Evolutionary conservation across 2,329 filamentous ascomycete species (phyloP).

Genomic region (Cladosporium sp.): DNA sequence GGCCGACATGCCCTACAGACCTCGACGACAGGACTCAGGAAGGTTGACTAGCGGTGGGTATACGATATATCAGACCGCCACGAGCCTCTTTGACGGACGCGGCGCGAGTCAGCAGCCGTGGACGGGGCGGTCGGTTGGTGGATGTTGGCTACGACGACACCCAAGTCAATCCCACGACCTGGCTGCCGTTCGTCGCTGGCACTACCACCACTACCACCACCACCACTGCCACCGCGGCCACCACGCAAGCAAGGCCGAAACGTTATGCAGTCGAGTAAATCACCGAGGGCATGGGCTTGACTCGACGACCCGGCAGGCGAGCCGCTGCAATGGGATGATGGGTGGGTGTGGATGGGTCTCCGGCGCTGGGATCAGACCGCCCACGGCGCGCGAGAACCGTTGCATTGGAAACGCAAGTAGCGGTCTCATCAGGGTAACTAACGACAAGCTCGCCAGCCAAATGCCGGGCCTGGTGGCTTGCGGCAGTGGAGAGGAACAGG

Average conservation of each 20-base stretch:
- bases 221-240: background rate
- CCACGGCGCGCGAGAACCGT: background rate
- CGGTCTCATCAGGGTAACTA: conserved; percentile 11
- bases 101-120: background rate
- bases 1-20: no score
- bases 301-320: background rate
- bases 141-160: background rate
- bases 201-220: background rate
- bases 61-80: background rate
- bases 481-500: conserved; percentile 12
- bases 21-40: no score
- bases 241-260: conserved; percentile 1
- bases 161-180: background rate
- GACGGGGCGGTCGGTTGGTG: background rate
- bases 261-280: conserved; percentile 10
- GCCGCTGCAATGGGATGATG: no score
- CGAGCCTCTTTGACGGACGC: background rate
- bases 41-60: background rate
- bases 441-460: conserved; percentile 3
- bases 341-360: background rate
- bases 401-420: background rate
- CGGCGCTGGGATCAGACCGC: conserved; percentile 4
- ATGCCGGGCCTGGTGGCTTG: conserved; percentile 10
- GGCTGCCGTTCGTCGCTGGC: background rate
- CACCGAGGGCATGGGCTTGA: conserved; percentile 6